Evolutionary conservation across 345 rosid species (phyloP).

Genomic region (Erodium maritimum): DNA sequence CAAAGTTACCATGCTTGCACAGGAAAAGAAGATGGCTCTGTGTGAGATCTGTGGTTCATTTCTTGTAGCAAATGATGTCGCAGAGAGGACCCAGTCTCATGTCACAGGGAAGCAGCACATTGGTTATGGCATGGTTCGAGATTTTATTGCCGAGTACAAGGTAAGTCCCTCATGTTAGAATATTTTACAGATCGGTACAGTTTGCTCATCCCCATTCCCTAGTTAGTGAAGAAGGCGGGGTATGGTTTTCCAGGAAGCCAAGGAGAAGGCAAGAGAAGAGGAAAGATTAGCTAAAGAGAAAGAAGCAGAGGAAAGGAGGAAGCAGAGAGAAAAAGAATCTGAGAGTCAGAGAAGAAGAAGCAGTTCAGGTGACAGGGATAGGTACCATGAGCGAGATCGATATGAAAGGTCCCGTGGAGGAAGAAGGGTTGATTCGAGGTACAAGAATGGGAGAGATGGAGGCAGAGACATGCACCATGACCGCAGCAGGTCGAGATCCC

Average conservation of each 20-base stretch:
- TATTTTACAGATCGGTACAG: constrained; percentile 5
- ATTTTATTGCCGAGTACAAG: constrained; percentile 67
- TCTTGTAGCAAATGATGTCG: constrained; percentile 91
- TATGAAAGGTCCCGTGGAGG: constrained; percentile 52
- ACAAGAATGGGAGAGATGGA: constrained; percentile 60
- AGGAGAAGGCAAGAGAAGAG: constrained; percentile 79
- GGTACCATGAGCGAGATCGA: constrained; percentile 48
- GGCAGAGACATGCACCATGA: constrained; percentile 45
- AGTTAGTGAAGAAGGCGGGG: constrained; percentile 7
- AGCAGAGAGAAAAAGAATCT: constrained; percentile 57
- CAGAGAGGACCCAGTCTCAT: constrained; percentile 95
- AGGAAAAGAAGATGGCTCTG: constrained; percentile 94
- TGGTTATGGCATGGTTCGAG: constrained; percentile 96
- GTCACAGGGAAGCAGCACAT: constrained; percentile 93
- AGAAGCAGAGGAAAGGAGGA: constrained; percentile 69
- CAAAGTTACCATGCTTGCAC: constrained; percentile 61
- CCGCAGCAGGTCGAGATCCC: constrained; percentile 79
- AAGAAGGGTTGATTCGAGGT: constrained; percentile 48
- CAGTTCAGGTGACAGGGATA: constrained; percentile 67
- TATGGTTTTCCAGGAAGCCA: constrained; percentile 47
- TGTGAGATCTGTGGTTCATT: constrained; percentile 98
- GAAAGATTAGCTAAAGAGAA: constrained; percentile 71
- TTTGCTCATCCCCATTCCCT: constrained; percentile 3
- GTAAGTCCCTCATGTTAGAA: constrained; percentile 23
- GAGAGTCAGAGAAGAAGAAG: constrained; percentile 47